Evolutionary conservation across 2,329 filamentous ascomycete species (phyloP), one percentile per base, ranked within the genome.

Genomic region (Sclerotinia spermophila): DNA sequence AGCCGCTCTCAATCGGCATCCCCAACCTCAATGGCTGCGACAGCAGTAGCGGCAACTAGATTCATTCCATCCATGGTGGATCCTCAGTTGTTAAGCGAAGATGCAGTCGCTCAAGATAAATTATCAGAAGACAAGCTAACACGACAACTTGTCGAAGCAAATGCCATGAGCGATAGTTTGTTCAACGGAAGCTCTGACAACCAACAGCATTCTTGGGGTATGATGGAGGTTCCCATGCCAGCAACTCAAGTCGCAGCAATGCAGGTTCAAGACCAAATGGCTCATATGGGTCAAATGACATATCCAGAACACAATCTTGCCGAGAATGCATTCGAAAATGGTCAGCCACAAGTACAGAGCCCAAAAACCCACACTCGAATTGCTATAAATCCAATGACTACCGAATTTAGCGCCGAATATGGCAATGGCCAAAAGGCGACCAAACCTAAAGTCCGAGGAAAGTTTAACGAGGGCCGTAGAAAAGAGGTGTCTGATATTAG

Each of bases 401-500:
- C 76, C 5, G 76, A 79, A 66, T 79, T 79, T 48, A 79, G 74
- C 71, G 74, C 78, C 27, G 79, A 80, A 55, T 77, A 75, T 73
- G 78, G 77, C 38, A 77, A 79, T 73, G 77, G 77, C 5, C 72
- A 76, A 42, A 76, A 77, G 45, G 38, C 71, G 6, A 72, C 70
- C 17, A 78, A 76, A 60, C 78, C 75, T 6, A 86, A 89, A 74
- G 83, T 84, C 11, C 84, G 88, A 15, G 86, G 86, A 5, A 82
- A 86, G 13, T 90, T 90, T 74, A 86, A 84, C 30, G 82, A 86
- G 7, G 81, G 81, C 1, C 83, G 89, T n/a, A 83, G 89, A 33
- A 89, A 87, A 76, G 86, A 90, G 76, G 88, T 91, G 2, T 87
- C 89, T 74, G 86, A 88, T 73, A 86, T 90, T 33, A 85, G 89